phyloP scores from a whole-genome alignment of 495 filamentous ascomycete genomes.

The Platismatia glauca region DNA sequence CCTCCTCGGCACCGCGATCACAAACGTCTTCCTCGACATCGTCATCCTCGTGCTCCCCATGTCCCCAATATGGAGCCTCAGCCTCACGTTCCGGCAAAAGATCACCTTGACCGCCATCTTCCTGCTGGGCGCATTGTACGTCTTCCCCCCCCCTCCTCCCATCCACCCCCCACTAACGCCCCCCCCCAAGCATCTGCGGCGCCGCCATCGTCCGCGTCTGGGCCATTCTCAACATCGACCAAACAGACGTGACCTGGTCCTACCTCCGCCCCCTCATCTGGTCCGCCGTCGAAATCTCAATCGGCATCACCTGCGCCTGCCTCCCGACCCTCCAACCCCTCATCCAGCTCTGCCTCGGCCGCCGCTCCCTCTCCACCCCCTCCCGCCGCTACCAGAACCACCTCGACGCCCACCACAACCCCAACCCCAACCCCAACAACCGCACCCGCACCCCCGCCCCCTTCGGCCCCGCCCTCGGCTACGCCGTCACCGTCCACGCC shows the following conservation, averaged over 20 bases:
- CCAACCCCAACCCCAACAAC: neutral
- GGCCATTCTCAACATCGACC: conserved; percentile 3
- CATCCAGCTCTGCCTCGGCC: neutral
- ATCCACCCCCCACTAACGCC: neutral
- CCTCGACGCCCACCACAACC: neutral
- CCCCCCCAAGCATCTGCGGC: neutral
- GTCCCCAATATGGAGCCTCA: conserved; percentile 22
- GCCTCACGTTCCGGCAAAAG: neutral
- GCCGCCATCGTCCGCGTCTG: conserved; percentile 1
- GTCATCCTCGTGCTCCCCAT: conserved; percentile 26
- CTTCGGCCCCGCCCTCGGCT: neutral
- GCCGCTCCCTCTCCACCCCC: neutral
- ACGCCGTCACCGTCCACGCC: neutral
- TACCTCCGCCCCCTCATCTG: neutral
- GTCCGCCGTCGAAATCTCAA: neutral
- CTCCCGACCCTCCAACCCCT: neutral
- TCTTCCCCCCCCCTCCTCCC: neutral
- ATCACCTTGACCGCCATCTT: neutral
- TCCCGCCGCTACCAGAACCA: neutral
- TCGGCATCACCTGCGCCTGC: neutral
- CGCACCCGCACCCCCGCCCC: neutral
- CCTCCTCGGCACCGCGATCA: conserved; percentile 17
- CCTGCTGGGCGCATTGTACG: neutral
- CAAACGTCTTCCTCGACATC: conserved; percentile 26
- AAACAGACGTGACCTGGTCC: neutral